A percentile compares a stretch with the other conserved stretches of the same genome.
phyloP scores from a whole-genome alignment of 345 rosid genomes.

The Microthlaspi erraticum region DNA sequence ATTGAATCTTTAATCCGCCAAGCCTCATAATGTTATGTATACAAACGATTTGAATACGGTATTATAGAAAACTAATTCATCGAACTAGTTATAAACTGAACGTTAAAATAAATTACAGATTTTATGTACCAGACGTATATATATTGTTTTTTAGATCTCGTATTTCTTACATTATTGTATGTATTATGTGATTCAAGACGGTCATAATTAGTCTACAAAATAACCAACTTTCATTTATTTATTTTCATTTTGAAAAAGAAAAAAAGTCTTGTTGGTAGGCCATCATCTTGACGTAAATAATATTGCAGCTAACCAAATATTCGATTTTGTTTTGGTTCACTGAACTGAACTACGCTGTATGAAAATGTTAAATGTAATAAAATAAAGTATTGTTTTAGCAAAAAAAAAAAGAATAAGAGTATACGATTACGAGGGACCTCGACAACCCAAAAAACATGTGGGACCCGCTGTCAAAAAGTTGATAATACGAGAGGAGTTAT shows the following conservation, averaged over 20 bases:
- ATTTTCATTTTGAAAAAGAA: not conserved
- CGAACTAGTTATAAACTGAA: not conserved
- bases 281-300: constrained; percentile 31
- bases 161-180: constrained; percentile 11
- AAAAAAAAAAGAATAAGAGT: too few relatives aligned
- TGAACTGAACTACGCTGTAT: constrained; percentile 16
- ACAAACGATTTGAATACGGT: constrained; percentile 17
- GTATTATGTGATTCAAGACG: not conserved
- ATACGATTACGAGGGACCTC: too few relatives aligned
- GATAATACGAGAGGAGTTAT: not conserved
- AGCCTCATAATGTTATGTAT: constrained; percentile 8
- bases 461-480: not conserved
- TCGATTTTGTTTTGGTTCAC: constrained; percentile 38
- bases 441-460: not conserved
- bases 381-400: not conserved
- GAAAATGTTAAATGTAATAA: not conserved
- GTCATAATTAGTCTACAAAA: constrained; percentile 15
- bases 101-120: not conserved
- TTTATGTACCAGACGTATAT: not conserved
- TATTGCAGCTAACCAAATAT: constrained; percentile 40
- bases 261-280: constrained; percentile 7
- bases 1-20: not conserved
- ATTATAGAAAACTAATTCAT: not conserved
- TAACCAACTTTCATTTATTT: not conserved
- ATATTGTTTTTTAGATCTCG: constrained; percentile 5